Conservation (phyloP, 164 flowering plant genomes). For the Macadamia tetraphylla region DNA sequence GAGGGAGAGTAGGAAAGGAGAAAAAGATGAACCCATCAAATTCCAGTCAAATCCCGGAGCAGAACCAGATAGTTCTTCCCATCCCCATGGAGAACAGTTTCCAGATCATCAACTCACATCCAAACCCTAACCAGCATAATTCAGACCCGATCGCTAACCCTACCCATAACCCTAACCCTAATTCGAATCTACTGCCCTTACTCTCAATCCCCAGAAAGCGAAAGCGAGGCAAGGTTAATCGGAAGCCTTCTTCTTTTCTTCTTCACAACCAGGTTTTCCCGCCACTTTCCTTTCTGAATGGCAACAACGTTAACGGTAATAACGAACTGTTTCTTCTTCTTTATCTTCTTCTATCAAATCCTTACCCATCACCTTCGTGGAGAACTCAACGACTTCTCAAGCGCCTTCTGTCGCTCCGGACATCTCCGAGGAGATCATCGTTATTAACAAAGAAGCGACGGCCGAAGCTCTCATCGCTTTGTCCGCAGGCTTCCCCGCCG, state of each 20-base stretch:
- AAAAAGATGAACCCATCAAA: slow-evolving; percentile 21
- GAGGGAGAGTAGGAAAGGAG: neutral
- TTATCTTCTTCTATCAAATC: neutral
- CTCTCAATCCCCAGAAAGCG: slow-evolving; percentile 53
- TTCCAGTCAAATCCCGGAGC: slow-evolving; percentile 18
- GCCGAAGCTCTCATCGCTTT: slow-evolving; percentile 79
- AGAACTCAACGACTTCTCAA: slow-evolving; percentile 5
- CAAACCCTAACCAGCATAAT: slow-evolving; percentile 9
- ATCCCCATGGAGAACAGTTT: slow-evolving; percentile 15
- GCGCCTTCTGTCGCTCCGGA: slow-evolving; percentile 19
- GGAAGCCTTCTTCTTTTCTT: slow-evolving; percentile 20
- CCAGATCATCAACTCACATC: slow-evolving; percentile 26
- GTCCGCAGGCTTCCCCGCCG: slow-evolving; percentile 92
- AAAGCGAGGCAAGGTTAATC: slow-evolving; percentile 50
- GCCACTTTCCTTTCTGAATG: slow-evolving; percentile 15
- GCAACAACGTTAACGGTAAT: slow-evolving; percentile 6
- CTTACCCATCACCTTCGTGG: neutral
- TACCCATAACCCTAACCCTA: slow-evolving; percentile 14
- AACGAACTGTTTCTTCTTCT: slow-evolving; percentile 12
- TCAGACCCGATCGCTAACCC: slow-evolving; percentile 10
- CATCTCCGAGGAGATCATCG: slow-evolving; percentile 74
- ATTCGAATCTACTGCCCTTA: slow-evolving; percentile 20
- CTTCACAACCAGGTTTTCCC: slow-evolving; percentile 28
- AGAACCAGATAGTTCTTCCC: slow-evolving; percentile 15
- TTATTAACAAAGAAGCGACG: slow-evolving; percentile 84